A percentile compares a stretch with the other conserved stretches of the same genome.
These are phyloP conservation scores for Talaromyces adpressus DNA, from an alignment of 495 filamentous ascomycete species.

Conservation along the genomic window DNA sequence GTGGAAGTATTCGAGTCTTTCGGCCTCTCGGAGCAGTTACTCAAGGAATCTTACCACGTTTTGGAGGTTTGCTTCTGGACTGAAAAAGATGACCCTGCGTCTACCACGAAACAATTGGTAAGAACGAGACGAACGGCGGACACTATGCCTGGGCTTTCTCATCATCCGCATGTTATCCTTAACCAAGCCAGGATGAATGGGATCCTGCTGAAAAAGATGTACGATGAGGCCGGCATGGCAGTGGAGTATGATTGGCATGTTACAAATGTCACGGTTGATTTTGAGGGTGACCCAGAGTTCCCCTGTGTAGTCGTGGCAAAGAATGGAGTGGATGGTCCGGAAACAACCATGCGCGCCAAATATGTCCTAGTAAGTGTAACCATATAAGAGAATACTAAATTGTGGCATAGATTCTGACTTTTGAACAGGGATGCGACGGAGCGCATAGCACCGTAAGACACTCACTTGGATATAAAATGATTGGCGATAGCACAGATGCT, in stretches of 20 bases:
- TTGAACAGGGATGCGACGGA: slow-evolving; percentile 46
- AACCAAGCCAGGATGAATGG: slow-evolving; percentile 69
- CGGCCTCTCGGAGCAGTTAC: slow-evolving; percentile 59
- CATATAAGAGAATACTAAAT: background rate
- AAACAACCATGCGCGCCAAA: slow-evolving; percentile 53
- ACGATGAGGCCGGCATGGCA: slow-evolving; percentile 31
- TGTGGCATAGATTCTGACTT: background rate
- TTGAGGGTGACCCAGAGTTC: slow-evolving; percentile 35
- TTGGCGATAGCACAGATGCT: slow-evolving; percentile 67
- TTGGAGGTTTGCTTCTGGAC: slow-evolving; percentile 62
- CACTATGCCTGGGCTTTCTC: slow-evolving; percentile 56
- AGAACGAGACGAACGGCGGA: slow-evolving; percentile 47
- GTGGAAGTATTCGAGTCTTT: slow-evolving; percentile 79
- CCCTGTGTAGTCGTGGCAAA: slow-evolving; percentile 47
- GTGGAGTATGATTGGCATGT: slow-evolving; percentile 61
- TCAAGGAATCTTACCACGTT: slow-evolving; percentile 66
- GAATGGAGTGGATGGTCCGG: slow-evolving; percentile 35
- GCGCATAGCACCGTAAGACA: slow-evolving; percentile 64
- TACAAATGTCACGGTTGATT: slow-evolving; percentile 45
- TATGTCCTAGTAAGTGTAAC: slow-evolving; percentile 54
- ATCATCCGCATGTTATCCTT: slow-evolving; percentile 67
- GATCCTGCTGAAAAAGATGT: slow-evolving; percentile 49
- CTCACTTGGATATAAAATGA: slow-evolving; percentile 61
- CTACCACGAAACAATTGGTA: background rate
- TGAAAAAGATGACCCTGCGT: slow-evolving; percentile 29